Percentiles rank a stretch among this genome's conserved stretches.
Evolutionary conservation across 371 early-diverging fungal genomes (phyloP).

Genomic region (Mucor mucedo): DNA sequence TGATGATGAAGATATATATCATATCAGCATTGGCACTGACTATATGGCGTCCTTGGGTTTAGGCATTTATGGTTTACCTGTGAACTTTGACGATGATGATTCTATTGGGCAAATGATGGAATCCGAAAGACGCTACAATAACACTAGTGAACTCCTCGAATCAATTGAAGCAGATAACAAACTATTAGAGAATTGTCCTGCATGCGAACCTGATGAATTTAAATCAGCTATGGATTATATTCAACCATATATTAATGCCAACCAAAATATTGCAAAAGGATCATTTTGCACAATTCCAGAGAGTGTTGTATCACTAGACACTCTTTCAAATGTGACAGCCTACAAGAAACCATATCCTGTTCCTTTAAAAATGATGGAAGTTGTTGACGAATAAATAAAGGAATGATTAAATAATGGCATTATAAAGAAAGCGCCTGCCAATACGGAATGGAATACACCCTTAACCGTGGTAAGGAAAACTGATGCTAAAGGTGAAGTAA

Average conservation of each 20-base stretch:
- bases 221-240: constrained; percentile 2
- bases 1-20: neutral
- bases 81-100: neutral
- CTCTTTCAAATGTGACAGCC: constrained; percentile 1
- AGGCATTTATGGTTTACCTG: constrained; percentile 2
- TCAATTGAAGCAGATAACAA: neutral
- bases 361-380: neutral
- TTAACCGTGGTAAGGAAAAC: constrained; percentile 16
- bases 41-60: neutral
- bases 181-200: neutral
- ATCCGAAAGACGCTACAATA: neutral
- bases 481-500: constrained; percentile 16
- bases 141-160: neutral
- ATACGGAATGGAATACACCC: constrained; percentile 10
- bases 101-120: neutral
- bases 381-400: constrained; percentile 9
- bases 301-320: constrained; percentile 7
- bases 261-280: constrained; percentile 9
- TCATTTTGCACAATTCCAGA: constrained; percentile 16
- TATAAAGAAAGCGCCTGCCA: constrained; percentile 5
- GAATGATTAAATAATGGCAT: constrained; percentile 8
- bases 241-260: constrained; percentile 4
- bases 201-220: neutral
- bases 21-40: constrained; percentile 7
- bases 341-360: constrained; percentile 17